Conservation (phyloP, 371 early-diverging fungal genomes). For the Apophysomyces variabilis region DNA sequence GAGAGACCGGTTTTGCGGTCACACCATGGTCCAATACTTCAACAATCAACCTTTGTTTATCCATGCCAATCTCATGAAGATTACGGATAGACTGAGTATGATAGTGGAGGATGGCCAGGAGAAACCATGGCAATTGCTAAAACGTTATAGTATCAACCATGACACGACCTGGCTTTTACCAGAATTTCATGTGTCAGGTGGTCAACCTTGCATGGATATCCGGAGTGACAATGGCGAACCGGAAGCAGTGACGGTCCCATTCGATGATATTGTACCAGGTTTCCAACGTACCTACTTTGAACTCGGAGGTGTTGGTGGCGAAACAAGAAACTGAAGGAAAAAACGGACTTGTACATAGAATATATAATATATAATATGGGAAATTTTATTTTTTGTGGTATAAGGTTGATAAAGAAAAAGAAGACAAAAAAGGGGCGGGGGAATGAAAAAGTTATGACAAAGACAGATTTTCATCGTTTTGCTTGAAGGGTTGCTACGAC, state of each 20-base stretch:
- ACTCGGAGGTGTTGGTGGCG: slow-evolving; percentile 50
- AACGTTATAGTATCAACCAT: slow-evolving; percentile 33
- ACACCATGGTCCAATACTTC: slow-evolving; percentile 51
- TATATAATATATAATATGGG: neutral
- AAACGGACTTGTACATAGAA: neutral
- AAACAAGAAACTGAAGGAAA: slow-evolving; percentile 23
- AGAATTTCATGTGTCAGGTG: slow-evolving; percentile 36
- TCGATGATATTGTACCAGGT: slow-evolving; percentile 32
- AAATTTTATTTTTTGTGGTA: slow-evolving; percentile 8
- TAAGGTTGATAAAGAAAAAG: slow-evolving; percentile 13
- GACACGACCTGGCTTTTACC: slow-evolving; percentile 36
- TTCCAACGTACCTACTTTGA: slow-evolving; percentile 42
- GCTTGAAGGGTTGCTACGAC: slow-evolving; percentile 19
- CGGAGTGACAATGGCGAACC: slow-evolving; percentile 37
- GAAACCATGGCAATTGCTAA: slow-evolving; percentile 41
- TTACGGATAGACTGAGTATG: slow-evolving; percentile 37
- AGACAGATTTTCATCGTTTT: slow-evolving; percentile 1
- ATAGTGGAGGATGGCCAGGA: slow-evolving; percentile 25
- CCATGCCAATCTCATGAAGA: slow-evolving; percentile 49
- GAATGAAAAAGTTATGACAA: neutral
- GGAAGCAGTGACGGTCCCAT: slow-evolving; percentile 27
- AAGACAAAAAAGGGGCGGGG: neutral
- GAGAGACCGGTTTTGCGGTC: slow-evolving; percentile 44
- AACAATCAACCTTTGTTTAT: slow-evolving; percentile 37
- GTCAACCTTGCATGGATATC: slow-evolving; percentile 52